A percentile compares a stretch with the other conserved stretches of the same genome.
phyloP scores from a whole-genome alignment of 768 basidiomycete species.

The Amanita fuliginea region DNA sequence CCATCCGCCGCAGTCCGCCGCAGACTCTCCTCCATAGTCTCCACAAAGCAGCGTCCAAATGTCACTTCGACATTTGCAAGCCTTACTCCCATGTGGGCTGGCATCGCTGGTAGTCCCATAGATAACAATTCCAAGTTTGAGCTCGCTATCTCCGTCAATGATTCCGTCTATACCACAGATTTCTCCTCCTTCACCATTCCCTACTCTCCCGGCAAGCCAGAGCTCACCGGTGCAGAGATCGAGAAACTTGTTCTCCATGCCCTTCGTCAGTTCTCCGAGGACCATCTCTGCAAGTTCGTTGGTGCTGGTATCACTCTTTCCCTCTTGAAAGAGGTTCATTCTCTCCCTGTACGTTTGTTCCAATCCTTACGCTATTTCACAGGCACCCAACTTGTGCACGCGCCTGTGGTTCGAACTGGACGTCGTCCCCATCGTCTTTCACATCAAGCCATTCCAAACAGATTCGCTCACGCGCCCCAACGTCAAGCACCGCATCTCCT shows the following conservation, averaged over 20 bases:
- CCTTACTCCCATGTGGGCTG: constrained; percentile 81
- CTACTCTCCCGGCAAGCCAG: constrained; percentile 37
- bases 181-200: constrained; percentile 49
- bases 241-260: constrained; percentile 54
- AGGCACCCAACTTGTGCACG: constrained; percentile 78
- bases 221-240: constrained; percentile 48
- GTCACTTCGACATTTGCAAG: constrained; percentile 44
- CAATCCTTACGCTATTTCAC: constrained; percentile 13
- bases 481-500: constrained; percentile 74
- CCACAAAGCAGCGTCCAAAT: constrained; percentile 39
- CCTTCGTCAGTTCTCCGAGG: constrained; percentile 58
- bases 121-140: constrained; percentile 54
- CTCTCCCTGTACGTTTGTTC: constrained; percentile 9
- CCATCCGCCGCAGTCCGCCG: constrained; percentile 52
- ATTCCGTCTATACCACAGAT: constrained; percentile 79
- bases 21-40: constrained; percentile 51
- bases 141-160: constrained; percentile 71
- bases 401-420: constrained; percentile 77
- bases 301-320: constrained; percentile 69
- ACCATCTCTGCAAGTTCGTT: constrained; percentile 80
- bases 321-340: constrained; percentile 55
- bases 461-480: constrained; percentile 72
- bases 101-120: constrained; percentile 53
- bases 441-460: constrained; percentile 75
- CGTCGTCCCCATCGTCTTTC: constrained; percentile 77